Evolutionary conservation across 352 stramenopile species (phyloP).

Genomic region (Aphanomyces stellatus): DNA sequence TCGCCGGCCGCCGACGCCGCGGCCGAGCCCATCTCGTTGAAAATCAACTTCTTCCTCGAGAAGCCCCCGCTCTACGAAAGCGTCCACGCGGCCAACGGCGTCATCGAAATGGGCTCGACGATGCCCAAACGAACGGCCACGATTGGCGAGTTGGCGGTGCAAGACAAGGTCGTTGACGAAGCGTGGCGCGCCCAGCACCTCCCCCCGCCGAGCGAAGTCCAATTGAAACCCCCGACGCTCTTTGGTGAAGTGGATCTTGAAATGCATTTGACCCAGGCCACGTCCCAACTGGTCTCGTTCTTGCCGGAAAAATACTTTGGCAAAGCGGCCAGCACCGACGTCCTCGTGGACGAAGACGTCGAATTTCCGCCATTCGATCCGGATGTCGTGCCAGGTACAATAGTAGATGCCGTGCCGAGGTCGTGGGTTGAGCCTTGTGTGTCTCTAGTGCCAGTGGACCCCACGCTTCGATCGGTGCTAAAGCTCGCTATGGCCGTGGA

Average conservation of each 20-base stretch:
- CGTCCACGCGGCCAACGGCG: not conserved
- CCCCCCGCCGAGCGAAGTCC: constrained; percentile 13
- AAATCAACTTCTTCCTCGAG: constrained; percentile 3
- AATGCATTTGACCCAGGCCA: constrained; percentile 15
- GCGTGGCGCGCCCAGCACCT: constrained; percentile 13
- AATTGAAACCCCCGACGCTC: constrained; percentile 13
- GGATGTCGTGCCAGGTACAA: not conserved
- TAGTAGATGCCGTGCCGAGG: no score
- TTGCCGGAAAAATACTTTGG: constrained; percentile 13
- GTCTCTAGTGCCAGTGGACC: no score
- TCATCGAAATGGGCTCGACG: not conserved
- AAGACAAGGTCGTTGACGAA: constrained; percentile 19
- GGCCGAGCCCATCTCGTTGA: not conserved
- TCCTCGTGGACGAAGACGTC: not conserved
- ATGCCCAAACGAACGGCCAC: not conserved
- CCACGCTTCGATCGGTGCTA: not conserved
- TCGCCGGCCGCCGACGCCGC: not conserved
- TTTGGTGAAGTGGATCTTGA: constrained; percentile 19
- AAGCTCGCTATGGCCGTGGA: constrained; percentile 6
- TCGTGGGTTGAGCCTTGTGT: no score
- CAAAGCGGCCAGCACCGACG: not conserved
- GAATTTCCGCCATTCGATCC: constrained; percentile 6
- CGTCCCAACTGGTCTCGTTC: constrained; percentile 10
- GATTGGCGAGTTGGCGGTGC: not conserved
- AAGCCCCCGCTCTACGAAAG: not conserved